A percentile compares a stretch with the other conserved stretches of the same genome.
phyloP scores from a whole-genome alignment of 768 basidiomycete genomes.

The Amanita polypyramis region DNA sequence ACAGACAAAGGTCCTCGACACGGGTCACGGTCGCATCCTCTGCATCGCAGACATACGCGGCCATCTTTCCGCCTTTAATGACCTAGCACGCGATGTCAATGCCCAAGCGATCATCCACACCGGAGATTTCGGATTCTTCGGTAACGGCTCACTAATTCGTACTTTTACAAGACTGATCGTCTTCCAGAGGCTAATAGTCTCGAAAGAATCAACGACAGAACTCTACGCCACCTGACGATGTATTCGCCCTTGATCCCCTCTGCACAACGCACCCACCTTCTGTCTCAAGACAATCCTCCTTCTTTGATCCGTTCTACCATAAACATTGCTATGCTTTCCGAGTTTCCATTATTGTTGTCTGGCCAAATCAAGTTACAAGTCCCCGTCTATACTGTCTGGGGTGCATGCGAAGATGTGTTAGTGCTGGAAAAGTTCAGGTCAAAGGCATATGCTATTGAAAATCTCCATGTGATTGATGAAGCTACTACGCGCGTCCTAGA shows the following conservation, averaged over 20 bases:
- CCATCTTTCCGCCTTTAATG: conserved; percentile 78
- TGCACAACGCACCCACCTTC: conserved; percentile 71
- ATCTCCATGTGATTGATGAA: conserved; percentile 89
- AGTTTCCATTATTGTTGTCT: conserved; percentile 85
- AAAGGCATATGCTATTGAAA: conserved; percentile 73
- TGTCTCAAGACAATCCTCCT: conserved; percentile 60
- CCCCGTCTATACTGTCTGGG: conserved; percentile 95
- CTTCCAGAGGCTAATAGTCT: conserved; percentile 63
- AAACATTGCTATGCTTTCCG: conserved; percentile 75
- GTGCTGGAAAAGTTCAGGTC: conserved; percentile 90
- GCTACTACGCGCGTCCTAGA: conserved; percentile 89
- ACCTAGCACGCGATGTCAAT: conserved; percentile 79
- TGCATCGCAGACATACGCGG: conserved; percentile 94
- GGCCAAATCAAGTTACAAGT: conserved; percentile 87
- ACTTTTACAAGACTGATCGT: conserved; percentile 1
- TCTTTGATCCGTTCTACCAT: conserved; percentile 62
- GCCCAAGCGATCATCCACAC: conserved; percentile 94
- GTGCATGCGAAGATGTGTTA: conserved; percentile 91
- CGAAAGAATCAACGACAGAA: conserved; percentile 88
- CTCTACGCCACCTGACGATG: conserved; percentile 89
- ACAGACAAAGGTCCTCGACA: conserved; percentile 72
- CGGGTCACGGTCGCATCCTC: conserved; percentile 75
- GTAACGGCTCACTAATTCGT: conserved; percentile 26
- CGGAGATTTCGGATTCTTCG: conserved; percentile 99
- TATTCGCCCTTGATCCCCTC: conserved; percentile 90